These are phyloP conservation scores for Hypoxylon sp. DNA, from an alignment of 2,329 filamentous ascomycete species.

Conservation along the genomic window DNA sequence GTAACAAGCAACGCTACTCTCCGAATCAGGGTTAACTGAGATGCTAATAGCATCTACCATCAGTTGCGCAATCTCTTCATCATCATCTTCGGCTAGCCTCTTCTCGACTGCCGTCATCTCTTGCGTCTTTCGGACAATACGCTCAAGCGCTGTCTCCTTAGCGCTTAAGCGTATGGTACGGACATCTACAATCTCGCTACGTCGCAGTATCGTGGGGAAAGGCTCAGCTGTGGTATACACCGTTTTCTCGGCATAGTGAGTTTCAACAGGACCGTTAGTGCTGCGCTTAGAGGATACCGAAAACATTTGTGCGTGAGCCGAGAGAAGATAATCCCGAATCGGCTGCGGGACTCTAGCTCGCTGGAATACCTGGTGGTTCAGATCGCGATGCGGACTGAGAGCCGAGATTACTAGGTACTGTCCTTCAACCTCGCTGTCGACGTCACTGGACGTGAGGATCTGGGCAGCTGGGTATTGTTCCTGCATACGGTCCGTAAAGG, in stretches of 20 bases:
- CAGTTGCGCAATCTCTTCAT: conserved; percentile 76
- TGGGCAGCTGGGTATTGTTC: conserved; percentile 90
- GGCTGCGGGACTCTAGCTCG: conserved; percentile 86
- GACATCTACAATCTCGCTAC: conserved; percentile 84
- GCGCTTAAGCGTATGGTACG: conserved; percentile 78
- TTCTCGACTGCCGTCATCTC: conserved; percentile 85
- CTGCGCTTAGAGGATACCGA: conserved; percentile 81
- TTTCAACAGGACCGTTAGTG: conserved; percentile 76
- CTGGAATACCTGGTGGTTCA: conserved; percentile 87
- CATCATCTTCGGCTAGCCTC: conserved; percentile 79
- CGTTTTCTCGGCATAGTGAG: conserved; percentile 86
- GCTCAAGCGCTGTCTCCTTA: conserved; percentile 89
- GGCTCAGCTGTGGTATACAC: conserved; percentile 86
- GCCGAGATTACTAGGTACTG: conserved; percentile 89
- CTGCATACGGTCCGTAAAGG: conserved; percentile 92
- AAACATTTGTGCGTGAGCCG: conserved; percentile 83
- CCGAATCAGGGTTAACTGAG: conserved; percentile 80
- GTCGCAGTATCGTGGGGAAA: conserved; percentile 91
- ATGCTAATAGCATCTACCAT: conserved; percentile 83
- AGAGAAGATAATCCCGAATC: conserved; percentile 88
- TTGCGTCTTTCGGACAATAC: conserved; percentile 90
- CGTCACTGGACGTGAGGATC: conserved; percentile 77
- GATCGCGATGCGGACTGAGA: conserved; percentile 85
- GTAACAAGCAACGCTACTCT: conserved; percentile 85
- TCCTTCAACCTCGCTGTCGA: conserved; percentile 86